phyloP scores from a whole-genome alignment of 352 stramenopile genomes.

The Phytophthora foliorum region DNA sequence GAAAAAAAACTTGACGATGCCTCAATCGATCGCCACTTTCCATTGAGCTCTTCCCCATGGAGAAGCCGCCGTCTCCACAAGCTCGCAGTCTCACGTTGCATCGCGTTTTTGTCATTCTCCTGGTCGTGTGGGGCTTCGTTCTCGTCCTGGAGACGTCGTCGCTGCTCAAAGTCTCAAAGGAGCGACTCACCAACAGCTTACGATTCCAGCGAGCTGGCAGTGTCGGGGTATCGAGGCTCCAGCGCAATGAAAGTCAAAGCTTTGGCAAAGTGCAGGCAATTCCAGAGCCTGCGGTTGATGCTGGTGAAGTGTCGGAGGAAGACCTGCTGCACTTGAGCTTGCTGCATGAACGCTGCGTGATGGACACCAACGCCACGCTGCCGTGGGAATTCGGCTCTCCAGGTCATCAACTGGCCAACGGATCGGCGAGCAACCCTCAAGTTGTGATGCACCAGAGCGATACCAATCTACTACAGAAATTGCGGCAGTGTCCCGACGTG shows the following conservation, averaged over 20 bases:
- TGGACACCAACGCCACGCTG: slow-evolving; percentile 25
- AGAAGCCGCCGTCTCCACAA: slow-evolving; percentile 1
- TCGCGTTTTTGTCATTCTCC: slow-evolving; percentile 25
- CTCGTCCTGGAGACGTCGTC: slow-evolving; percentile 28
- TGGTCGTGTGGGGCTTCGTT: slow-evolving; percentile 28
- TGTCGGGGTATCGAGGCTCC: slow-evolving; percentile 14
- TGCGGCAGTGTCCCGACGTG: slow-evolving; percentile 53
- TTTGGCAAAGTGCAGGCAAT: neutral
- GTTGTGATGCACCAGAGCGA: slow-evolving; percentile 35
- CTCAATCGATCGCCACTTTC: slow-evolving; percentile 6
- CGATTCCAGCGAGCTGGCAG: slow-evolving; percentile 10
- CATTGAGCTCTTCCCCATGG: slow-evolving; percentile 10
- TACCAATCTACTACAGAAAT: slow-evolving; percentile 34
- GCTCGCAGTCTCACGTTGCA: slow-evolving; percentile 10
- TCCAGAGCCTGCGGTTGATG: slow-evolving; percentile 10
- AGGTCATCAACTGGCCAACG: slow-evolving; percentile 34
- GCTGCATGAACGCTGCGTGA: slow-evolving; percentile 41
- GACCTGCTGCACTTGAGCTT: slow-evolving; percentile 46
- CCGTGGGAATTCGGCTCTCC: slow-evolving; percentile 43
- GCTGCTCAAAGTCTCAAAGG: slow-evolving; percentile 16
- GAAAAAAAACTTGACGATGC: slow-evolving; percentile 15
- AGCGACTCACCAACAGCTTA: slow-evolving; percentile 11
- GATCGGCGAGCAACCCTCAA: slow-evolving; percentile 24
- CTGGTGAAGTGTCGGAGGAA: slow-evolving; percentile 27
- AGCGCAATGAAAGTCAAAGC: slow-evolving; percentile 1